A percentile compares a stretch with the other conserved stretches of the same genome.
These are phyloP conservation scores for Hymenoscyphus fraxineus DNA, from an alignment of 2,329 filamentous ascomycete species.

Conservation along the genomic window DNA sequence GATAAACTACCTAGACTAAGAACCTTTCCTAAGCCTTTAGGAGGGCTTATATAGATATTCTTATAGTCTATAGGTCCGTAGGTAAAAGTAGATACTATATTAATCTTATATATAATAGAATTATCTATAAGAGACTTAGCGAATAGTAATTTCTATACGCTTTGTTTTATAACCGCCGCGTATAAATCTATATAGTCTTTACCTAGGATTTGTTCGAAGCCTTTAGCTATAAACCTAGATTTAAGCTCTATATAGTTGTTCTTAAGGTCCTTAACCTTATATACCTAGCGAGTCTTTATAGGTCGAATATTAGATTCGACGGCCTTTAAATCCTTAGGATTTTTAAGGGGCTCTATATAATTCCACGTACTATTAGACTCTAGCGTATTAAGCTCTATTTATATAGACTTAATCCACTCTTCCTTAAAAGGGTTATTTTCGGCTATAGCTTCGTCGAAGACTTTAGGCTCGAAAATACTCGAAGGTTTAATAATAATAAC, in stretches of 20 bases:
- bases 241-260: conserved; percentile 2
- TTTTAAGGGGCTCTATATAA: not conserved
- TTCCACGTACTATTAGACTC: not conserved
- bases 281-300: conserved; percentile 1
- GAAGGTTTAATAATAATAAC: no score
- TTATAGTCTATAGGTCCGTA: not conserved
- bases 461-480: no score
- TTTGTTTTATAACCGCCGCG: not conserved
- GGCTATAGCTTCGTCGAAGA: no score
- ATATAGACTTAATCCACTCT: not conserved
- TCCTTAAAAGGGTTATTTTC: not conserved
- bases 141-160: not conserved
- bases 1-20: not conserved
- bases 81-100: no score
- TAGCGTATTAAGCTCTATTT: not conserved
- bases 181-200: conserved; percentile 3
- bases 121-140: not conserved
- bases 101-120: no score
- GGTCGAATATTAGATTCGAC: no score
- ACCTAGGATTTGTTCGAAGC: conserved; percentile 2
- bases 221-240: conserved; percentile 2
- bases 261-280: conserved; percentile 6
- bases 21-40: not conserved
- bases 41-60: not conserved
- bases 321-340: no score